A percentile compares a stretch with the other conserved stretches of the same genome.
Conservation (phyloP, 169 alveolate genomes). For the Miamiensis avidus region DNA sequence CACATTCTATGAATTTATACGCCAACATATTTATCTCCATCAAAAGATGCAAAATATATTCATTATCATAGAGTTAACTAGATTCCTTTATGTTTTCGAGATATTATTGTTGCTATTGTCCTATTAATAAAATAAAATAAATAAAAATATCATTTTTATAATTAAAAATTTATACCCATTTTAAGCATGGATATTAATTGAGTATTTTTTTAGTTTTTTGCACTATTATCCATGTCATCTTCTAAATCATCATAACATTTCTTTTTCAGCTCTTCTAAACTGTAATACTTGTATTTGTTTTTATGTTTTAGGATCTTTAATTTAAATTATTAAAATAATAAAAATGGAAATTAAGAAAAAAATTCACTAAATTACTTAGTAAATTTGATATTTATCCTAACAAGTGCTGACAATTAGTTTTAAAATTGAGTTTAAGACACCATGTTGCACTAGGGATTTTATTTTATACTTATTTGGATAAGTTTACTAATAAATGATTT, state of each 20-base stretch:
- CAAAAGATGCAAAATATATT: too few relatives aligned
- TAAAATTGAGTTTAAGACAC: background rate
- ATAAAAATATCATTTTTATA: background rate
- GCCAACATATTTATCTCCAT: background rate
- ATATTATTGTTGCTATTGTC: too few relatives aligned
- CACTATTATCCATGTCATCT: background rate
- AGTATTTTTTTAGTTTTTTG: too few relatives aligned
- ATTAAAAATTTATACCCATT: background rate
- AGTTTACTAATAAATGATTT: too few relatives aligned
- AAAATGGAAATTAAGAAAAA: too few relatives aligned
- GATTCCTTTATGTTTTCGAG: too few relatives aligned
- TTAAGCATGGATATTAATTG: too few relatives aligned
- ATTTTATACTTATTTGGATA: background rate
- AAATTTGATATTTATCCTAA: background rate
- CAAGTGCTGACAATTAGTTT: background rate
- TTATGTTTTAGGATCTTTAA: background rate
- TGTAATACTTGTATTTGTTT: too few relatives aligned
- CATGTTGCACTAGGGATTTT: background rate
- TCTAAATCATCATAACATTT: background rate
- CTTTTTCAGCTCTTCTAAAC: too few relatives aligned
- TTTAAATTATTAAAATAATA: too few relatives aligned
- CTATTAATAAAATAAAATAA: too few relatives aligned
- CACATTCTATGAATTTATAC: background rate
- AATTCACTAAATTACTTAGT: background rate
- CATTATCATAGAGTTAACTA: too few relatives aligned